Percentiles rank a stretch among this genome's conserved stretches.
phyloP scores from a whole-genome alignment of 176 grass and related monocot species.

The Carex myosuroides region DNA sequence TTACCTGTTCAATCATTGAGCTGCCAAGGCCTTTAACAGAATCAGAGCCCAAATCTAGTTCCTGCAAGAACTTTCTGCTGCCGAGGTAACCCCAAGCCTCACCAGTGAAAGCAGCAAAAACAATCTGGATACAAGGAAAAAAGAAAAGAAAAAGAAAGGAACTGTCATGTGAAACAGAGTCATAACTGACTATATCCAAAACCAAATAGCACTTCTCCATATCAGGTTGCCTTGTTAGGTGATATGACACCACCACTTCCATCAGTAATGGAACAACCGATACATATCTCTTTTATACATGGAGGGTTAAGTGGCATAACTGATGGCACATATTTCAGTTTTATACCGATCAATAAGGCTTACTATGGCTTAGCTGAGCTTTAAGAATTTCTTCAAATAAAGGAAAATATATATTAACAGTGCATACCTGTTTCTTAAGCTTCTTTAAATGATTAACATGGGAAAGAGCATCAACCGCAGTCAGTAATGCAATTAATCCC shows the following conservation, averaged over 20 bases:
- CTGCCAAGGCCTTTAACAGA: conserved; percentile 62
- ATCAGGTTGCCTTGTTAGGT: not conserved
- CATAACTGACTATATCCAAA: not conserved
- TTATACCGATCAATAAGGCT: not conserved
- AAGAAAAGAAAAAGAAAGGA: conserved; percentile 17
- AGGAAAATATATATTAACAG: not conserved
- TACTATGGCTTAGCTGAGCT: not conserved
- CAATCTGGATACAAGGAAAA: conserved; percentile 37
- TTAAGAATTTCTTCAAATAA: not conserved
- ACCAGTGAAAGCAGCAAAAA: conserved; percentile 82
- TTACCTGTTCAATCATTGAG: conserved; percentile 83
- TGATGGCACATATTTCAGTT: not conserved
- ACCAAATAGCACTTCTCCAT: not conserved
- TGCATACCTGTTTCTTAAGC: conserved; percentile 80
- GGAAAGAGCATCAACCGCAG: conserved; percentile 94
- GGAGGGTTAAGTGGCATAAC: not conserved
- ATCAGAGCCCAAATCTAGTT: conserved; percentile 65
- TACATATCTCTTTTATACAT: not conserved
- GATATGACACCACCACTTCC: not conserved
- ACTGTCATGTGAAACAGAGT: conserved; percentile 15
- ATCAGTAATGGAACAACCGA: not conserved
- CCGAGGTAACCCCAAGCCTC: conserved; percentile 99
- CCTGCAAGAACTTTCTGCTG: conserved; percentile 78
- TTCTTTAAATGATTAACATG: conserved; percentile 55
- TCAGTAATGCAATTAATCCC: conserved; percentile 97